A percentile compares a stretch with the other conserved stretches of the same genome.
Evolutionary conservation across 768 basidiomycete genomes (phyloP).

Genomic region (Lentinula boryana): DNA sequence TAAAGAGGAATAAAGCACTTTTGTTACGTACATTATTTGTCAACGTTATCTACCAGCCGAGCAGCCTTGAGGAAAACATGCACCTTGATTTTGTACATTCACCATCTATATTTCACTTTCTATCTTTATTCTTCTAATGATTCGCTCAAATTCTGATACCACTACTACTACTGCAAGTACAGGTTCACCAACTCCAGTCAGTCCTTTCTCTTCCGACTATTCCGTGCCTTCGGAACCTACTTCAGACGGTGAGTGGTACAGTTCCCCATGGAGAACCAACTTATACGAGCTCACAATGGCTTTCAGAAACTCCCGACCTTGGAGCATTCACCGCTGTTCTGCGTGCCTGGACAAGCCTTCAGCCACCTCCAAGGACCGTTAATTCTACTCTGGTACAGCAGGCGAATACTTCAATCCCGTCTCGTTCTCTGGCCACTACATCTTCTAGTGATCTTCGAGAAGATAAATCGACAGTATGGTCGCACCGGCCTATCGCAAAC

Average conservation of each 20-base stretch:
- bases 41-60: background rate
- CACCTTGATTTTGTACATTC: slow-evolving; percentile 9
- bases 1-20: background rate
- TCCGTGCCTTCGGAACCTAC: slow-evolving; percentile 28
- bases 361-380: slow-evolving; percentile 36
- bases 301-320: slow-evolving; percentile 43
- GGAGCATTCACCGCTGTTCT: slow-evolving; percentile 69
- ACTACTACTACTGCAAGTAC: slow-evolving; percentile 19
- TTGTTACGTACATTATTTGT: background rate
- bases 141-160: slow-evolving; percentile 27
- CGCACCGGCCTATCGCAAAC: slow-evolving; percentile 47
- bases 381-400: slow-evolving; percentile 11
- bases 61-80: background rate
- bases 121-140: slow-evolving; percentile 17
- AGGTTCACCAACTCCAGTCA: slow-evolving; percentile 22
- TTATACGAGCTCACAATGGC: background rate
- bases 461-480: slow-evolving; percentile 60
- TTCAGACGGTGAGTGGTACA: slow-evolving; percentile 24
- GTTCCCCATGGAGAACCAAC: background rate
- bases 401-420: slow-evolving; percentile 24
- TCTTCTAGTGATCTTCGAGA: slow-evolving; percentile 17
- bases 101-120: slow-evolving; percentile 2
- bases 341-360: slow-evolving; percentile 55
- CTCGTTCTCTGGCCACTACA: slow-evolving; percentile 24
- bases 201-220: slow-evolving; percentile 27